Evolutionary conservation across 176 grass and related monocot species (phyloP).

Genomic region (Aegilops speltoides): DNA sequence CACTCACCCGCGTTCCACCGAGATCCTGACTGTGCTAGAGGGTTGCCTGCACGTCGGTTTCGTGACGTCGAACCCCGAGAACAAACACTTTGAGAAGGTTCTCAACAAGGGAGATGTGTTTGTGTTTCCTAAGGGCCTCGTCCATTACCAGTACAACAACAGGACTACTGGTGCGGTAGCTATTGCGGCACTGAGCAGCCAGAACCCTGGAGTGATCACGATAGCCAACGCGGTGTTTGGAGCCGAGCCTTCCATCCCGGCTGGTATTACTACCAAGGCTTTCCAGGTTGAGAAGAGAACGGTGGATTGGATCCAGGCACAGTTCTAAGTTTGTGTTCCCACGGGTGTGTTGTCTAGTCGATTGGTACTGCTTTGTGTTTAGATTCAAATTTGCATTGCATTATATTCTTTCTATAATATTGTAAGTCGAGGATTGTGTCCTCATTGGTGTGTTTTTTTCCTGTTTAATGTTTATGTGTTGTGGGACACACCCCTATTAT

Average conservation of each 20-base stretch:
- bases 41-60: slow-evolving; percentile 43
- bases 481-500: neutral
- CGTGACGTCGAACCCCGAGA: neutral
- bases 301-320: neutral
- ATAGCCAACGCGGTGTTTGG: neutral
- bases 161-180: slow-evolving; percentile 6
- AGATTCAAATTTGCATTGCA: neutral
- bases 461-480: neutral
- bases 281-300: neutral
- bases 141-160: slow-evolving; percentile 2
- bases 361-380: neutral
- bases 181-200: neutral
- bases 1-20: neutral
- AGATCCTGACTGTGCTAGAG: neutral
- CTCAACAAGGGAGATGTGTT: slow-evolving; percentile 24
- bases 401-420: neutral
- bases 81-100: neutral
- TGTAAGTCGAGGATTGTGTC: neutral
- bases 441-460: neutral
- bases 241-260: neutral
- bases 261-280: neutral
- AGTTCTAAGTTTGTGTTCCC: neutral
- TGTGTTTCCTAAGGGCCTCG: neutral
- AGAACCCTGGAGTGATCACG: neutral
- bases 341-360: neutral